A percentile compares a stretch with the other conserved stretches of the same genome.
These are phyloP conservation scores for Apiotrichum domesticum DNA, from an alignment of 1,284 basidiomycete genomes.

Conservation along the genomic window DNA sequence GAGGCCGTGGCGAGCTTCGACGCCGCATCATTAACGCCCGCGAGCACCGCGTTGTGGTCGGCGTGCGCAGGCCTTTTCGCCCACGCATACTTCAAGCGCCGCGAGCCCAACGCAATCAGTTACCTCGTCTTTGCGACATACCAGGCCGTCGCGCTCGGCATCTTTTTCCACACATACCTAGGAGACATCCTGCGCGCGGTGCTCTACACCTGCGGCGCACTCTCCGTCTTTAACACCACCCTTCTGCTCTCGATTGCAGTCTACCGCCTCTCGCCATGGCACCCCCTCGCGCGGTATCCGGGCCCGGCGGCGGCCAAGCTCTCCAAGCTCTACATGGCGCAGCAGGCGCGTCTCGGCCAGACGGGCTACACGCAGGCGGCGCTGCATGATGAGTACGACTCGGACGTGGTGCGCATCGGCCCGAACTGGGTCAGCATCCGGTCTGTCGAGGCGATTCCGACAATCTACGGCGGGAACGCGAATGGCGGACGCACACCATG, in stretches of 20 bases:
- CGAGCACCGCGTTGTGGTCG: too few species aligned
- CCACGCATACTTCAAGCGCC: too few species aligned
- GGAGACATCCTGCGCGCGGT: too few species aligned
- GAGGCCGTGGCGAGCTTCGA: too few species aligned
- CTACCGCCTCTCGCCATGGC: conserved; percentile 11
- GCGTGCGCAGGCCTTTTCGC: too few species aligned
- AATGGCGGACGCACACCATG: neutral
- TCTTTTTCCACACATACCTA: too few species aligned
- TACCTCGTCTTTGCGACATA: too few species aligned
- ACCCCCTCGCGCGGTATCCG: conserved; percentile 8
- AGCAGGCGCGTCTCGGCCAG: conserved; percentile 3
- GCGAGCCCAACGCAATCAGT: too few species aligned
- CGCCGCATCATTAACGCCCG: too few species aligned
- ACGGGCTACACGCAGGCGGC: conserved; percentile 8
- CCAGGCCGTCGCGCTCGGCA: too few species aligned
- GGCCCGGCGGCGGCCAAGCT: conserved; percentile 5
- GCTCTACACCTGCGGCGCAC: too few species aligned
- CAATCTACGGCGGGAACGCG: conserved; percentile 64
- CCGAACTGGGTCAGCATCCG: conserved; percentile 80
- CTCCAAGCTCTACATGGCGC: conserved; percentile 8
- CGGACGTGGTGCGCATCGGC: conserved; percentile 66
- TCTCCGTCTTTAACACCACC: neutral
- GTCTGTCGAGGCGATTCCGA: conserved; percentile 66
- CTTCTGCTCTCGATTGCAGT: neutral
- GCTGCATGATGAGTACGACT: conserved; percentile 7